phyloP scores from a whole-genome alignment of 2,329 filamentous ascomycete genomes.

The Saccharata proteae region DNA sequence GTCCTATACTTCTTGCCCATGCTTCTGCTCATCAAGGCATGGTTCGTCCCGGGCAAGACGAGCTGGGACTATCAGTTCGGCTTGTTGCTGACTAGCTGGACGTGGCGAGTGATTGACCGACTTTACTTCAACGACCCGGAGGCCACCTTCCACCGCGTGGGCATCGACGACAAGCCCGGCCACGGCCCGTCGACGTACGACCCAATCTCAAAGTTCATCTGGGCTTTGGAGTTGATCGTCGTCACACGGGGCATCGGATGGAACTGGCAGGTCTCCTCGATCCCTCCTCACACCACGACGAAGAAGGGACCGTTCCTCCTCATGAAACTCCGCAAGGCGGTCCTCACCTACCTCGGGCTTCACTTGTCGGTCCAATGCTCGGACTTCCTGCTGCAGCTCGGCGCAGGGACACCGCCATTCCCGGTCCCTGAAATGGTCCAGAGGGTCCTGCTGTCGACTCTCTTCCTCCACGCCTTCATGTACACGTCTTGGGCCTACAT shows the following conservation, averaged over 20 bases:
- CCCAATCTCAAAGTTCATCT: slow-evolving; percentile 2
- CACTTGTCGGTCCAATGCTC: background rate
- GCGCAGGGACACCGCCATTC: background rate
- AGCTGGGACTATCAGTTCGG: slow-evolving; percentile 2
- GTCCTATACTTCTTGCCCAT: background rate
- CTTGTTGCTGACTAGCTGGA: background rate
- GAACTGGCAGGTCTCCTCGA: slow-evolving; percentile 1
- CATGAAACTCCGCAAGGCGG: background rate
- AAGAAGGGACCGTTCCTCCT: background rate
- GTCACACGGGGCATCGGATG: slow-evolving; percentile 1
- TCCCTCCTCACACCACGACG: background rate
- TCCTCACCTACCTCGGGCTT: background rate
- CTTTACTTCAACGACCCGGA: slow-evolving; percentile 1
- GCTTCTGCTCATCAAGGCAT: background rate
- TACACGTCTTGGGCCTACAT: background rate
- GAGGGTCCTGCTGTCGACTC: background rate
- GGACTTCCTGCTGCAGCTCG: background rate
- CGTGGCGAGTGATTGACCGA: background rate
- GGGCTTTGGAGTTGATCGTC: background rate
- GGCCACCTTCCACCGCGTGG: background rate
- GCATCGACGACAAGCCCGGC: background rate
- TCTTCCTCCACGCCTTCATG: background rate
- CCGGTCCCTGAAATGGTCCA: background rate
- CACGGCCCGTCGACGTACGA: background rate
- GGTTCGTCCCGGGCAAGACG: background rate